A percentile compares a stretch with the other conserved stretches of the same genome.
phyloP scores from a whole-genome alignment of 2,329 filamentous ascomycete species.

The Ceratocystis papillata region DNA sequence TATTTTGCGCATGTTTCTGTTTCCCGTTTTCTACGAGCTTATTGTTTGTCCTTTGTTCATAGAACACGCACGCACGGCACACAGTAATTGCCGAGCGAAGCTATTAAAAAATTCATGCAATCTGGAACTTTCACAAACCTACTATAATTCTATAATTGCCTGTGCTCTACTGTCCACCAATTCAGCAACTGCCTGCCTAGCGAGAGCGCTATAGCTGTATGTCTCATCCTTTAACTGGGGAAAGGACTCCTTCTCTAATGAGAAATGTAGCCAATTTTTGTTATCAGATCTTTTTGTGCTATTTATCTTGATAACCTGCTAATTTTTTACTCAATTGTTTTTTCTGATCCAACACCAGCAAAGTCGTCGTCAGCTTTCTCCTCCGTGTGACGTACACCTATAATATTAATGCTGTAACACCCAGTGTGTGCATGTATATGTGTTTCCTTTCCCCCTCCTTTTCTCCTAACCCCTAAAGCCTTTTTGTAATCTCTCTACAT shows the following conservation, averaged over 20 bases:
- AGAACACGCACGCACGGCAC: neutral
- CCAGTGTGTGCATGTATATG: neutral
- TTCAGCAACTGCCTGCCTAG: neutral
- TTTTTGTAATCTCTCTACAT: neutral
- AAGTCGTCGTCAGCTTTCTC: slow-evolving; percentile 8
- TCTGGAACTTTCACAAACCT: neutral
- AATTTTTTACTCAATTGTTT: neutral
- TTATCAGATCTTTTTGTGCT: slow-evolving; percentile 3
- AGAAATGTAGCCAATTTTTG: neutral
- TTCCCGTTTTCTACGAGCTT: neutral
- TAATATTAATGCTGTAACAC: neutral
- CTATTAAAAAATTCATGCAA: neutral
- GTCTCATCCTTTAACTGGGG: slow-evolving; percentile 8
- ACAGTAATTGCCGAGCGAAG: neutral
- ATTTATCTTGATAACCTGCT: neutral
- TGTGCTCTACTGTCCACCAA: neutral
- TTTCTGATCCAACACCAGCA: neutral
- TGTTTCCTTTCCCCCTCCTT: neutral
- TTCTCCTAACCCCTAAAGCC: neutral
- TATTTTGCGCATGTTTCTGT: neutral
- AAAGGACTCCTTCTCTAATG: neutral
- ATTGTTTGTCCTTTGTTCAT: neutral
- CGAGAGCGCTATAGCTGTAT: neutral
- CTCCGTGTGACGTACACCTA: neutral
- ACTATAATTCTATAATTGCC: no score